Evolutionary conservation across 2,329 filamentous ascomycete genomes (phyloP).

Genomic region (Sordariomycetes sp.): DNA sequence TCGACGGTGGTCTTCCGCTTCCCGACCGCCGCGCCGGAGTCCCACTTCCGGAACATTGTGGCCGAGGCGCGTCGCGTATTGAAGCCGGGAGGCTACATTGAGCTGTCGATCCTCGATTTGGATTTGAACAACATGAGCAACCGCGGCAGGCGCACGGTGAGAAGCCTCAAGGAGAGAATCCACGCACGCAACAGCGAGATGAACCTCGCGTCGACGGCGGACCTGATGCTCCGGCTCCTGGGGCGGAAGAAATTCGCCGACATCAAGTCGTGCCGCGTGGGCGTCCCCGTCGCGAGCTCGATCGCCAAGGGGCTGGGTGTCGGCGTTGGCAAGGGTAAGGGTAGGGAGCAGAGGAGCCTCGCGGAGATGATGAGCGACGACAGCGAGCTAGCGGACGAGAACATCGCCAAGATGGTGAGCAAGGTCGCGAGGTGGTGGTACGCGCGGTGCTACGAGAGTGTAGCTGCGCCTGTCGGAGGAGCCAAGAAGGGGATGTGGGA

Average conservation of each 20-base stretch:
- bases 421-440: constrained; percentile 97
- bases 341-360: constrained; percentile 38
- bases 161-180: constrained; percentile 61
- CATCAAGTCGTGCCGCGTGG: constrained; percentile 67
- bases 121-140: constrained; percentile 78
- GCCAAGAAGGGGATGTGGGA: constrained; percentile 62
- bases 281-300: constrained; percentile 58
- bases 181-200: constrained; percentile 48
- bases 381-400: constrained; percentile 63
- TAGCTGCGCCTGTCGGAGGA: constrained; percentile 30
- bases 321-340: constrained; percentile 2
- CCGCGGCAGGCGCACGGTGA: constrained; percentile 55
- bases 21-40: constrained; percentile 56
- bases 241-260: constrained; percentile 60
- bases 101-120: constrained; percentile 66
- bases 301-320: constrained; percentile 17
- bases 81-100: constrained; percentile 68
- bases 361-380: constrained; percentile 65
- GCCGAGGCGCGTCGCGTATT: constrained; percentile 68
- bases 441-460: constrained; percentile 76
- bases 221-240: constrained; percentile 54
- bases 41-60: constrained; percentile 59
- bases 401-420: constrained; percentile 85
- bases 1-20: constrained; percentile 69
- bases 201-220: constrained; percentile 48